Evolutionary conservation across 495 filamentous ascomycete genomes (phyloP).

Genomic region (Hypoxylon fuscum): DNA sequence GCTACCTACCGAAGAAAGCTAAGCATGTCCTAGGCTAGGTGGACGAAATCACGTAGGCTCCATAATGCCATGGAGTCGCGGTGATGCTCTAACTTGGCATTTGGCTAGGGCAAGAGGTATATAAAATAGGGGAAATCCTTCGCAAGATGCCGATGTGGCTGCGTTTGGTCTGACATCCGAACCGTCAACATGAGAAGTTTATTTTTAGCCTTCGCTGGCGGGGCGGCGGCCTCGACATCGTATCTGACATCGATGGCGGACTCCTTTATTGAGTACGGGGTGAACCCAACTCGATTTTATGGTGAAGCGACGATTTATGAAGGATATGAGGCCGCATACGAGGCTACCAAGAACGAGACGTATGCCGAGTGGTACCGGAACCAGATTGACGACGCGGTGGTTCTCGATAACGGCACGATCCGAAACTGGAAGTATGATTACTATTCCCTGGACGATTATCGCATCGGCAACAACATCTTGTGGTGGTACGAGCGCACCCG

Average conservation of each 20-base stretch:
- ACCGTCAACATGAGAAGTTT: conserved; percentile 16
- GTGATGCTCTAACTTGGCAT: neutral
- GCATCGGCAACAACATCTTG: conserved; percentile 58
- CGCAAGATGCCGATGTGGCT: neutral
- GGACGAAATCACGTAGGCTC: neutral
- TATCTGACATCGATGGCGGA: conserved; percentile 59
- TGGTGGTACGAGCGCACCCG: conserved; percentile 53
- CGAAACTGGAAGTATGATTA: conserved; percentile 49
- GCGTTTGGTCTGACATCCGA: neutral
- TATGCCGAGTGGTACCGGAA: conserved; percentile 46
- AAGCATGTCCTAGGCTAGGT: neutral
- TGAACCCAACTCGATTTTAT: conserved; percentile 48
- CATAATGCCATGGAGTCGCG: neutral
- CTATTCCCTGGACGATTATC: conserved; percentile 61
- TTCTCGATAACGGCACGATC: conserved; percentile 51
- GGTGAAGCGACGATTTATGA: conserved; percentile 51
- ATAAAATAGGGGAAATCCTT: neutral
- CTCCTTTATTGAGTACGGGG: conserved; percentile 57
- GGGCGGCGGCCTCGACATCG: conserved; percentile 25
- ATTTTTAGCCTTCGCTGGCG: conserved; percentile 23
- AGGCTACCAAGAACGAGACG: conserved; percentile 42
- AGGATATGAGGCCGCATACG: conserved; percentile 50
- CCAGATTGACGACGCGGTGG: conserved; percentile 51
- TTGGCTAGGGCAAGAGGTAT: neutral
- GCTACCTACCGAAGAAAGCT: conserved; percentile 7